phyloP scores from a whole-genome alignment of 129 eudicot genomes.

The Rutidosis leptorrhynchoides region DNA sequence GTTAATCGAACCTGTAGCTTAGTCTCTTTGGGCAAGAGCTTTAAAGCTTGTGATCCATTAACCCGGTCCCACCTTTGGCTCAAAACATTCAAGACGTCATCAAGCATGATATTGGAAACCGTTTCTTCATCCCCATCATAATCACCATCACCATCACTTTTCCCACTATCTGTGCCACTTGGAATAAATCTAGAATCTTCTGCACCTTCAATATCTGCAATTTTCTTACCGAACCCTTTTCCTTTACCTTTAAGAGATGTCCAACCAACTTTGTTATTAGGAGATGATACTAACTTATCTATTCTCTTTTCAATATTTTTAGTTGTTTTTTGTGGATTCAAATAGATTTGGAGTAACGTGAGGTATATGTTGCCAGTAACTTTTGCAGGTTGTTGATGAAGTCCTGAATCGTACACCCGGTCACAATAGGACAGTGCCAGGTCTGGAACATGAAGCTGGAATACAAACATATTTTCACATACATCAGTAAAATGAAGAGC shows the following conservation, averaged over 20 bases:
- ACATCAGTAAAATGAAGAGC: neutral
- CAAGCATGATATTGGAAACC: constrained; percentile 71
- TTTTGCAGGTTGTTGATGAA: constrained; percentile 59
- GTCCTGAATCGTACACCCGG: constrained; percentile 74
- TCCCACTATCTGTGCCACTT: constrained; percentile 86
- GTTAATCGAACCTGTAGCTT: constrained; percentile 59
- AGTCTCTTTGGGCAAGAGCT: constrained; percentile 85
- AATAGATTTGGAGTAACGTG: constrained; percentile 77
- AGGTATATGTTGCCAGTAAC: constrained; percentile 71
- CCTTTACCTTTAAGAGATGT: constrained; percentile 48
- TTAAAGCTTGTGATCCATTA: constrained; percentile 88
- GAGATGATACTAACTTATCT: constrained; percentile 55
- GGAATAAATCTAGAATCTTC: constrained; percentile 69
- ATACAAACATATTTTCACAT: constrained; percentile 6
- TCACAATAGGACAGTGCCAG: constrained; percentile 89
- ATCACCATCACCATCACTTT: constrained; percentile 89
- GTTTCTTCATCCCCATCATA: constrained; percentile 53
- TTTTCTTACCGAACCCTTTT: constrained; percentile 59
- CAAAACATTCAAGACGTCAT: constrained; percentile 88
- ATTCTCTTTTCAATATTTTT: constrained; percentile 72
- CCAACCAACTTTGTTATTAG: constrained; percentile 49
- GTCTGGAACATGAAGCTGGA: constrained; percentile 89
- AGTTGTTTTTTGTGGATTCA: constrained; percentile 81
- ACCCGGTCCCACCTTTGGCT: constrained; percentile 93
- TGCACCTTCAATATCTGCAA: constrained; percentile 90